phyloP scores from a whole-genome alignment of 1,284 basidiomycete species.

The Phenoliferia sp. region DNA sequence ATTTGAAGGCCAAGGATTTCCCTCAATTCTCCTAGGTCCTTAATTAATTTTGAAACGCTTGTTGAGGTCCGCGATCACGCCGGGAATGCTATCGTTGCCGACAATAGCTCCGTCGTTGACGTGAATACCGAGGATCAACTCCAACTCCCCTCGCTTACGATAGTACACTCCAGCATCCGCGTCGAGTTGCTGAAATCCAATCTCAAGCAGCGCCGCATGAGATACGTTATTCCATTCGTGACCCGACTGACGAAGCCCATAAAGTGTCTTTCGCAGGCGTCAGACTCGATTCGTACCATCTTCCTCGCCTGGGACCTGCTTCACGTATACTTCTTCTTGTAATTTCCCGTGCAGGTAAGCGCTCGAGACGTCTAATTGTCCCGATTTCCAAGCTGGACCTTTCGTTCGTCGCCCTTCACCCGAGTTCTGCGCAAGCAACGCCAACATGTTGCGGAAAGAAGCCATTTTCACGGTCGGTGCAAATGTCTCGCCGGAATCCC shows the following conservation, averaged over 20 bases:
- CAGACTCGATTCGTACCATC: neutral
- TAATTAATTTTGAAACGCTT: neutral
- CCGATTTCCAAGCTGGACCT: neutral
- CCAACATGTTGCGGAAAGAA: constrained; percentile 40
- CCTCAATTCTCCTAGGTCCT: neutral
- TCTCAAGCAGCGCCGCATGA: constrained; percentile 1
- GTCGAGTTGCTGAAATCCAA: neutral
- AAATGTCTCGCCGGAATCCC: constrained; percentile 48
- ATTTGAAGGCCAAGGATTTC: neutral
- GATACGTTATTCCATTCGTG: constrained; percentile 16
- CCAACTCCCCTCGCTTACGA: neutral
- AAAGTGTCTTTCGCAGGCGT: constrained; percentile 13
- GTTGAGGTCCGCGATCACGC: neutral
- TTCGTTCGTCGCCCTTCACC: neutral
- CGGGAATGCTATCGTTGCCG: neutral
- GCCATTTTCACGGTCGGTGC: constrained; percentile 47
- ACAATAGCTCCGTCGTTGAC: neutral
- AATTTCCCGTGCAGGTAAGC: constrained; percentile 21
- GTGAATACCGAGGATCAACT: neutral
- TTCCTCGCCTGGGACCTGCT: constrained; percentile 2
- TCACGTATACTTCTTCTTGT: constrained; percentile 6
- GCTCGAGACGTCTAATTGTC: constrained; percentile 17
- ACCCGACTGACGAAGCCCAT: constrained; percentile 25
- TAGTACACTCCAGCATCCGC: constrained; percentile 2
- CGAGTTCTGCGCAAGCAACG: constrained; percentile 6